Evolutionary conservation across 2,329 filamentous ascomycete genomes (phyloP), one percentile per base, ranked within the genome.

Genomic region (Paraphaeosphaeria sporulosa): DNA sequence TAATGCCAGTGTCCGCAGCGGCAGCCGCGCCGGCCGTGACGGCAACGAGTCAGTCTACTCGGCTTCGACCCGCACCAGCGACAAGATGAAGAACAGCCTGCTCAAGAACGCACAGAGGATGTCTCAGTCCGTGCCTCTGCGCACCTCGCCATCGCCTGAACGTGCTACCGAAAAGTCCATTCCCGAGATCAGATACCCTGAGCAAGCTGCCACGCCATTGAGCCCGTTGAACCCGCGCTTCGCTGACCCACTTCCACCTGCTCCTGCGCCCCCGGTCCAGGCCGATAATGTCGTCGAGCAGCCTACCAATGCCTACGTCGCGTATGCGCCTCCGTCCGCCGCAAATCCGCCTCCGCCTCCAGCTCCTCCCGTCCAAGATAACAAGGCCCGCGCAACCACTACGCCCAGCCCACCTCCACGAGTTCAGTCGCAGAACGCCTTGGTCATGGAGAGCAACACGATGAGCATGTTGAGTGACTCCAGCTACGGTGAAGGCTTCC

Each of bases 91-190:
- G 57, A 81, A 84, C 46, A 81, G 82, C 58, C 79, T 89, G 23
- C 70, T 89, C 48, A 77, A 80, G 52, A 87, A 88, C 70, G 86
- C 86, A 15, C 83, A 86, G 66, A 76, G 81, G 27, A 87, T 88
- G 82, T 86, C 86, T 10, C 81, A 81, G 10, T 85, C 84, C 3
- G 76, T 80, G 48, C 82, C 84, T n/a, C 76, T 79, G 15, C 72
- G 75, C 57, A 12, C 40, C n/a, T 55, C 52, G 30, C 17, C 52
- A 17, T 47, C 52, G 19, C 52, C 52, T 10, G 74, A 75, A 62
- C 76, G 78, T 52, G 77, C 79, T 1, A 66, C 76, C 55, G 65
- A 75, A 43, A 63, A 64, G 15, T 61, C 60, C n/a, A 67, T 70
- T 2, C 72, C 75, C 48, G 74, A 76, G 44, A 68, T 77, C 50